Evolutionary conservation across 2,329 filamentous ascomycete genomes (phyloP).

Genomic region (Cadophora luteo-olivacea): DNA sequence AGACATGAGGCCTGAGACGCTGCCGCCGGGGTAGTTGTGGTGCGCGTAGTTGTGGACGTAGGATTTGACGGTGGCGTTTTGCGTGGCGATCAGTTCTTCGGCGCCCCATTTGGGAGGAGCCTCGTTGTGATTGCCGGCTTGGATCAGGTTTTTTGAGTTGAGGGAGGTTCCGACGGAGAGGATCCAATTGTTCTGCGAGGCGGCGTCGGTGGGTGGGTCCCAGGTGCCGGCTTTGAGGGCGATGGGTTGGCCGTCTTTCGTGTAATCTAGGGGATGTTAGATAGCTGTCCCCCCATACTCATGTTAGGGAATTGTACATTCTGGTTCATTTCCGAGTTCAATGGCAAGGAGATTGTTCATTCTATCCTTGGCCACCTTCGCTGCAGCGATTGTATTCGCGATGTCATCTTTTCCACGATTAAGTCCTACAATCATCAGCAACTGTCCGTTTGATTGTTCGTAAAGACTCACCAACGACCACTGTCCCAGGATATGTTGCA

Average conservation of each 20-base stretch:
- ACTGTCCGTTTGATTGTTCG: too few relatives aligned
- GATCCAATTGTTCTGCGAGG: slow-evolving; percentile 40
- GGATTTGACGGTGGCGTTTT: slow-evolving; percentile 33
- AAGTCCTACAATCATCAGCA: slow-evolving; percentile 44
- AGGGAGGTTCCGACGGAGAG: slow-evolving; percentile 36
- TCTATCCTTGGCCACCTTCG: slow-evolving; percentile 50
- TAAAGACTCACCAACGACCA: slow-evolving; percentile 51
- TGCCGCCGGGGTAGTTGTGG: slow-evolving; percentile 50
- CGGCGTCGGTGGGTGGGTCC: slow-evolving; percentile 37
- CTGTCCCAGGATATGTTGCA: slow-evolving; percentile 53
- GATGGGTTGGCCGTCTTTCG: slow-evolving; percentile 43
- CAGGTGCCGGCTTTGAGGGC: slow-evolving; percentile 34
- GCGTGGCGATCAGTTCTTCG: slow-evolving; percentile 38
- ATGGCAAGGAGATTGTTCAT: slow-evolving; percentile 59
- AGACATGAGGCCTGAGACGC: slow-evolving; percentile 38
- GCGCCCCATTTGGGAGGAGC: slow-evolving; percentile 42
- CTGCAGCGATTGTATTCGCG: slow-evolving; percentile 60
- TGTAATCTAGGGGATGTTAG: slow-evolving; percentile 43
- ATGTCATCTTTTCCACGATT: slow-evolving; percentile 60
- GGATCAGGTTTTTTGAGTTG: slow-evolving; percentile 33
- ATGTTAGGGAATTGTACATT: slow-evolving; percentile 48
- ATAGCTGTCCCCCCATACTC: neutral
- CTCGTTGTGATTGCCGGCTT: slow-evolving; percentile 40
- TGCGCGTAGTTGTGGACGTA: slow-evolving; percentile 41
- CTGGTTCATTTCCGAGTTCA: slow-evolving; percentile 64